These are phyloP conservation scores for Chrysanthemum seticuspe DNA, from an alignment of 129 eudicot genomes.

Conservation along the genomic window DNA sequence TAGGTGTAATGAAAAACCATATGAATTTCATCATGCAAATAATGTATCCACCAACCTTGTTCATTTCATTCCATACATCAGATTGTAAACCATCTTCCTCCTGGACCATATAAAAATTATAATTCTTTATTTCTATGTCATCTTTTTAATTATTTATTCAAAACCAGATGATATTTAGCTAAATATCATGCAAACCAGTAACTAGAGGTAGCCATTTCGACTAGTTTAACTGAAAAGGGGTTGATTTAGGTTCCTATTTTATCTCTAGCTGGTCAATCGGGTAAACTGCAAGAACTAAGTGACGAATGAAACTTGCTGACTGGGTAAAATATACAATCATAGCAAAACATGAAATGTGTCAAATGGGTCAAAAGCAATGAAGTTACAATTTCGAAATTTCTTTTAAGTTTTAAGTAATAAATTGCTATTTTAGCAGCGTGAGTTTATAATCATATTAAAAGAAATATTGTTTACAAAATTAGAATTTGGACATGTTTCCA, in stretches of 20 bases:
- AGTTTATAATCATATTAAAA: slow-evolving; percentile 3
- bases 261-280: not conserved
- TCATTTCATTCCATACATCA: too few species aligned
- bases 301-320: too few species aligned
- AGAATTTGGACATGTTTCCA: not conserved
- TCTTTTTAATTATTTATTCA: too few species aligned
- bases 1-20: too few species aligned
- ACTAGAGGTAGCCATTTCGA: too few species aligned
- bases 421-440: not conserved
- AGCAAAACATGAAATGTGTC: not conserved
- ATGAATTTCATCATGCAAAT: too few species aligned
- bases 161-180: too few species aligned
- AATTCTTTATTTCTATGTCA: not conserved
- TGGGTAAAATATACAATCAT: not conserved
- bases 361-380: not conserved
- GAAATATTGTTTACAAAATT: not conserved
- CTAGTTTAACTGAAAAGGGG: too few species aligned
- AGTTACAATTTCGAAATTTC: not conserved
- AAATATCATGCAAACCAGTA: too few species aligned
- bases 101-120: slow-evolving; percentile 30
- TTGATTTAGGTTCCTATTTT: too few species aligned
- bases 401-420: not conserved
- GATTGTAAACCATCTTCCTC: slow-evolving; percentile 37
- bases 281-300: not conserved
- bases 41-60: too few species aligned